Evolutionary conservation across 208 protist species (phyloP), one percentile per base, ranked within the genome.

Genomic region (Crithidia acanthocephali): DNA sequence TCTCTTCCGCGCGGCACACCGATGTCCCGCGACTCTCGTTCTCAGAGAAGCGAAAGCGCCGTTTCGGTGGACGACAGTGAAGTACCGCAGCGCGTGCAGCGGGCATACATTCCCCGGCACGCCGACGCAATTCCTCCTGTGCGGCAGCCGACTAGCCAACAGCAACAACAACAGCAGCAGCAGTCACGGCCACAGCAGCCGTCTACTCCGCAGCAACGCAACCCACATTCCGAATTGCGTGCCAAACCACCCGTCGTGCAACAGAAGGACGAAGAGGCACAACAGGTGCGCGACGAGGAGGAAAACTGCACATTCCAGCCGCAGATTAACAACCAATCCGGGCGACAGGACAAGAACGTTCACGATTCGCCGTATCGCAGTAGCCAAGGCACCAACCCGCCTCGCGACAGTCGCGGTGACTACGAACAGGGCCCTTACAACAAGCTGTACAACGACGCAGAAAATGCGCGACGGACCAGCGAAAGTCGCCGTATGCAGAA

Each of bases 231-330:
- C 20, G 37, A 56, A 2, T 18, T 2, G 28, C 25, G 28, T 3
- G 1, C 28, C 4, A 27, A 50, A 59, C 0, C 25, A 8, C 25
- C 22, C 8, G 35, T 40, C 18, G 0, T 9, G n/a, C 32, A 45
- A 30, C 10, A 45, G 9, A 2, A 57, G 2, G 27, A 42, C 4
- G 72, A 63, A 0, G 68, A 64, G 6, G 59, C 71, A 27, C 51
- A 70, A 47, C 28, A 53, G 18, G 5, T 62, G 8, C 35, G 52
- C 18, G 75, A 82, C 18, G 80, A 74, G 0, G 72, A 82, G 13
- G 72, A 66, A 20, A 72, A 88, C 33, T 88, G 77, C 66, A 86
- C 74, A 0, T 83, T 87, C 73, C 76, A 85, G 0, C 80, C 77
- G 13, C 50, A 42, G n/a, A 71, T 85, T 13, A 61, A 71, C 64